Conservation (phyloP, 495 filamentous ascomycete species). For the Penicillium coffeae region DNA sequence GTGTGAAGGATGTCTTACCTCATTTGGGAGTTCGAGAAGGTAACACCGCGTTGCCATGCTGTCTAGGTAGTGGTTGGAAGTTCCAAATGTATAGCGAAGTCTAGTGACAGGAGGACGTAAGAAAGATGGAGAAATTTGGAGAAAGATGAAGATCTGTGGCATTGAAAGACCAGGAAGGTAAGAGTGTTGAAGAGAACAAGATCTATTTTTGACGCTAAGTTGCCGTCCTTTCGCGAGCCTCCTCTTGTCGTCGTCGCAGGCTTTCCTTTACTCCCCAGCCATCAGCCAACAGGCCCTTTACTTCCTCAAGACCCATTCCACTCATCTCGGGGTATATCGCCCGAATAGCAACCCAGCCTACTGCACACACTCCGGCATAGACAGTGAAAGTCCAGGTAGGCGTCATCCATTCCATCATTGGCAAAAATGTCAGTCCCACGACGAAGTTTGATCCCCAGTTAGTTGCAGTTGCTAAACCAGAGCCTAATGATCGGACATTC, state of each 20-base stretch:
- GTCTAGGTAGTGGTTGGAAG: background rate
- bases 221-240: background rate
- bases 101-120: background rate
- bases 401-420: conserved; percentile 74
- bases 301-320: conserved; percentile 77
- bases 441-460: conserved; percentile 89
- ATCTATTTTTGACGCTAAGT: background rate
- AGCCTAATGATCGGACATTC: conserved; percentile 75
- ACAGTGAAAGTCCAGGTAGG: conserved; percentile 74
- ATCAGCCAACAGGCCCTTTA: conserved; percentile 65
- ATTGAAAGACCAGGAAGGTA: too few relatives aligned
- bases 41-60: background rate
- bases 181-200: too few relatives aligned
- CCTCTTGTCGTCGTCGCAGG: conserved; percentile 3
- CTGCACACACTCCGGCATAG: conserved; percentile 66
- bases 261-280: conserved; percentile 59
- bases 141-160: too few relatives aligned
- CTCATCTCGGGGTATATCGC: conserved; percentile 81
- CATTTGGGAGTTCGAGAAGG: conserved; percentile 22
- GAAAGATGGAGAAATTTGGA: background rate
- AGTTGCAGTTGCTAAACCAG: conserved; percentile 75
- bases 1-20: conserved; percentile 12
- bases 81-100: background rate
- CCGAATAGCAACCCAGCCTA: conserved; percentile 64
- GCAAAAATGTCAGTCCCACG: conserved; percentile 82